Percentiles rank a stretch among this genome's conserved stretches.
Conservation (phyloP, 768 basidiomycete species). For the Infundibulicybe gibba region DNA sequence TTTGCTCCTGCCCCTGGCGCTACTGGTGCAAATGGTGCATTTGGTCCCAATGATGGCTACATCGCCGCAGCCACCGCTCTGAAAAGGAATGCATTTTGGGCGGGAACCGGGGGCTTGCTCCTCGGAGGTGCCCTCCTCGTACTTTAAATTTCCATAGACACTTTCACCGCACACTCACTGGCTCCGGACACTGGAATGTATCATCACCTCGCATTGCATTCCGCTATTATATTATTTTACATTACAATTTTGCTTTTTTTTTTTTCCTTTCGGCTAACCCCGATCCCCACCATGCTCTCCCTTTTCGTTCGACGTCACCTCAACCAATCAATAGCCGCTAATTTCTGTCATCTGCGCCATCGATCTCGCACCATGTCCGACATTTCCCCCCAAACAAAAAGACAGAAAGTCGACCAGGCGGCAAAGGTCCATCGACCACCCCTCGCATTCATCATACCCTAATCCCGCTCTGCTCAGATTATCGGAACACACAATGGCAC, state of each 20-base stretch:
- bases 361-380: constrained; percentile 5
- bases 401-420: constrained; percentile 37
- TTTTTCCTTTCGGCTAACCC: background rate
- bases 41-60: constrained; percentile 68
- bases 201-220: no score
- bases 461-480: constrained; percentile 36
- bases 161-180: background rate
- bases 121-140: constrained; percentile 47
- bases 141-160: constrained; percentile 23
- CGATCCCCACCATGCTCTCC: background rate
- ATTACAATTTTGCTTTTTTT: no score
- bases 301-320: background rate
- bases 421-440: background rate
- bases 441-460: background rate
- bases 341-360: no score
- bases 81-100: constrained; percentile 38
- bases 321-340: background rate
- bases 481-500: constrained; percentile 96
- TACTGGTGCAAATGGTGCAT: constrained; percentile 42
- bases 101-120: constrained; percentile 39
- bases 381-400: constrained; percentile 25
- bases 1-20: constrained; percentile 65
- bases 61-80: constrained; percentile 53
- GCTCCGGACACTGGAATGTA: no score
- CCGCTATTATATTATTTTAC: no score